Base-by-base conservation (phyloP, 768 basidiomycete species). In the Termitomyces sp. region DNA sequence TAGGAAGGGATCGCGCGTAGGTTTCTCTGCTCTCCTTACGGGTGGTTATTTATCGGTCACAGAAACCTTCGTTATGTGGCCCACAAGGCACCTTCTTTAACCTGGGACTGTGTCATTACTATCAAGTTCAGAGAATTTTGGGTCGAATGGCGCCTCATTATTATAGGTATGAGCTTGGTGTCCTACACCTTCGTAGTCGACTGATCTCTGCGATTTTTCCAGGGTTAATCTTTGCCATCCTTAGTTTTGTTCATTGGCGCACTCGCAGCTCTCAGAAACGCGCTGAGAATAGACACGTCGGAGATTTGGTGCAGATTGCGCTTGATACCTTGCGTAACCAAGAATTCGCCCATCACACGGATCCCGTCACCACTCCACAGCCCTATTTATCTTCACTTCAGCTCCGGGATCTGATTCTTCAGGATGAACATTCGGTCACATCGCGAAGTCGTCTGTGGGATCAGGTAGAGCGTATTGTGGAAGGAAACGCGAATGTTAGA, bases 401-500 rank as follows among this genome's bases (percentile, higher is more conserved):
- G 70, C 83, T 97, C 49, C 90, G 95, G 58, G 94, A 97, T 74
- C 79, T 91, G 57, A 82, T 96, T 45, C 76, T 97, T 36, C 88
- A 90, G 67, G 85, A 90, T 61, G 89, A 94, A 67, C 90, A 90
- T 72, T 91, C 90, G 32, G 82, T 91, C 42, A 69, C 82, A 24
- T 78, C 76, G 36, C 80, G 92, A 60, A 81, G 81, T 60, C 79
- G 84, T 51, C 68, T 97, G 49, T 97, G 95, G 95, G 80, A 86
- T 61, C 81, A 83, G 65, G 94, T 97, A 53, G 92, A 93, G 72
- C 83, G 81, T 57, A 78, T 94, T 54, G 94, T 97, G 4, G 94
- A 96, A 74, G 85, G 87, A 58, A 97, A 97, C 76, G 84, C 92
- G 35, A 97, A 97, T 73, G 91, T 97, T 46, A 84, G 92, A 63